Evolutionary conservation across 2,329 filamentous ascomycete genomes (phyloP), one percentile per base, ranked within the genome.

Genomic region (Penicillium sclerotigenum): DNA sequence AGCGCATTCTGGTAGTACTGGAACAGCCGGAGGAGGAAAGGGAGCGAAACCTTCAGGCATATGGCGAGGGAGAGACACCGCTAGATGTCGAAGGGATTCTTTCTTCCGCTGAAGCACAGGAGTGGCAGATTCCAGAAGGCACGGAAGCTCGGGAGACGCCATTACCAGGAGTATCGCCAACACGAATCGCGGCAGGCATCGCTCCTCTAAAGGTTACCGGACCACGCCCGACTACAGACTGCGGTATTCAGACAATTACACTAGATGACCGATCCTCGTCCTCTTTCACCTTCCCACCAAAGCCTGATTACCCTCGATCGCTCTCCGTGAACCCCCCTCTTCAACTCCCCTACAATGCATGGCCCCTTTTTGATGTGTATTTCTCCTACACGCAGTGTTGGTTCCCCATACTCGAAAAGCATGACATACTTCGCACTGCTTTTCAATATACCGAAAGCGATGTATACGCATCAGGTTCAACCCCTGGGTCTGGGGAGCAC

Each of bases 311-410:
- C 14, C 36, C 57, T 16, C 59, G 34, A 57, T 53, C 56, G 18
- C 49, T 45, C 24, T 54, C 61, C 13, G 54, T 37, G 33, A 58
- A 47, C 48, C 26, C 41, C 16, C 36, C 85, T 80, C 16, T 66
- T 71, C 16, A 80, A 83, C 65, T 83, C 80, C 67, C 85, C 79
- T 76, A 66, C 16, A 73, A 73, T 50, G 66, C 68, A 26, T 72
- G 71, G 69, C 77, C 80, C 2, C 78, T 91, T 4, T 74, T 91
- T 37, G 87, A 91, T 61, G 80, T 88, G 5, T 91, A 90, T 68
- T 88, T 90, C 57, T 83, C 87, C 1, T 90, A 89, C 63, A 89
- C 86, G 0, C 87, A 91, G 68, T 85, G 82, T 51, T 92, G 89
- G 89, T 79, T 92, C 26, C 89, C 89, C 0, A 85, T 92, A 26